Conservation (phyloP, 768 basidiomycete genomes). For the Coprinellus micaceus region DNA sequence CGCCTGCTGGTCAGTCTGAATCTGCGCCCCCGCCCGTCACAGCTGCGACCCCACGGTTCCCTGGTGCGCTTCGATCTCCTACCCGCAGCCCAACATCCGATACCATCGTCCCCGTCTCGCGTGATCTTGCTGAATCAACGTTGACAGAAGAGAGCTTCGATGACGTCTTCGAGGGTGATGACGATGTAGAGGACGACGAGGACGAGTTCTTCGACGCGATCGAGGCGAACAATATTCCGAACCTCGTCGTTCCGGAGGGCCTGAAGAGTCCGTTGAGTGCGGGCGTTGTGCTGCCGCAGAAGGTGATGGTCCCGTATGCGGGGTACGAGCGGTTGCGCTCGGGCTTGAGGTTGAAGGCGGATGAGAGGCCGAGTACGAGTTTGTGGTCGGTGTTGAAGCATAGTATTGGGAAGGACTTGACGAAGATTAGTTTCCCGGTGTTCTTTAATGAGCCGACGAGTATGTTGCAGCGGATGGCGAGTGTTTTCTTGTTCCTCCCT, state of each 20-base stretch:
- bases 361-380: constrained; percentile 84
- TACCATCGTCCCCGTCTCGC: constrained; percentile 10
- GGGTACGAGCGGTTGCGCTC: constrained; percentile 67
- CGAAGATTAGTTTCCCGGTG: constrained; percentile 92
- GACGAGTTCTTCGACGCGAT: constrained; percentile 99
- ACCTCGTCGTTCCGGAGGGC: constrained; percentile 63
- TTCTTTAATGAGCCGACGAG: constrained; percentile 93
- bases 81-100: constrained; percentile 10
- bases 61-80: constrained; percentile 4
- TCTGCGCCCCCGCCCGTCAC: too few relatives aligned
- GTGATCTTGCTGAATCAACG: constrained; percentile 10
- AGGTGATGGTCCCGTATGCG: constrained; percentile 44
- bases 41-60: neutral
- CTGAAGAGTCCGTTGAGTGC: constrained; percentile 44
- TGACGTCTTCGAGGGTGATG: constrained; percentile 18
- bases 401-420: constrained; percentile 94
- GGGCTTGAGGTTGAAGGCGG: constrained; percentile 54
- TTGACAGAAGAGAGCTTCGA: neutral
- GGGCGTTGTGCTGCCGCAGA: constrained; percentile 16
- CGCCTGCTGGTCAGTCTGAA: too few relatives aligned
- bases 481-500: constrained; percentile 14
- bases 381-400: constrained; percentile 94
- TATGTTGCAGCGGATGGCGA: constrained; percentile 92
- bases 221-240: constrained; percentile 75
- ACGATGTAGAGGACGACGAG: constrained; percentile 60